Conservation (phyloP, 176 grass and related monocot genomes). For the Bolboschoenus planiculmis region DNA sequence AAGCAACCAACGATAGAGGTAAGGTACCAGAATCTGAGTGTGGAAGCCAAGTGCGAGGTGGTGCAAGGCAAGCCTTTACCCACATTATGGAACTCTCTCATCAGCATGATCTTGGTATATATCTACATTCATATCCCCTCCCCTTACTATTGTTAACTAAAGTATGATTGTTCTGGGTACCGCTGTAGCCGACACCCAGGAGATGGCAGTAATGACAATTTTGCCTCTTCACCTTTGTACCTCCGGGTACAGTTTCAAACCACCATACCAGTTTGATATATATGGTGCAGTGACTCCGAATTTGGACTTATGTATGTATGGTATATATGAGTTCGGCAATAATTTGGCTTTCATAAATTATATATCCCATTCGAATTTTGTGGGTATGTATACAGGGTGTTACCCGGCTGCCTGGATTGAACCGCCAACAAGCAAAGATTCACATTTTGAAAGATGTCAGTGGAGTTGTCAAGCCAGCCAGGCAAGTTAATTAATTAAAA, state of each 20-base stretch:
- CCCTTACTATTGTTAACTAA: background rate
- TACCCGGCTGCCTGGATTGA: slow-evolving; percentile 32
- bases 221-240: background rate
- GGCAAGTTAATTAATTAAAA: slow-evolving; percentile 23
- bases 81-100: slow-evolving; percentile 39
- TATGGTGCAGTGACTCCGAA: background rate
- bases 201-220: background rate
- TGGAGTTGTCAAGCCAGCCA: slow-evolving; percentile 59
- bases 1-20: slow-evolving; percentile 48
- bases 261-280: background rate
- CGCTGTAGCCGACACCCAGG: background rate
- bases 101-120: slow-evolving; percentile 26
- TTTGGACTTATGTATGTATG: background rate
- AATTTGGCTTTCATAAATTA: background rate
- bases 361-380: background rate
- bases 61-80: slow-evolving; percentile 45
- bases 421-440: slow-evolving; percentile 33
- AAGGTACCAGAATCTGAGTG: slow-evolving; percentile 28
- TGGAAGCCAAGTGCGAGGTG: slow-evolving; percentile 39
- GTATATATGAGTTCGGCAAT: background rate
- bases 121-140: background rate
- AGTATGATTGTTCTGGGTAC: background rate
- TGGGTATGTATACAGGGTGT: slow-evolving; percentile 20
- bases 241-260: background rate
- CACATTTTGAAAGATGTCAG: slow-evolving; percentile 43